These are phyloP conservation scores for Talaromyces sp. DNA, from an alignment of 2,329 filamentous ascomycete species.

Conservation along the genomic window DNA sequence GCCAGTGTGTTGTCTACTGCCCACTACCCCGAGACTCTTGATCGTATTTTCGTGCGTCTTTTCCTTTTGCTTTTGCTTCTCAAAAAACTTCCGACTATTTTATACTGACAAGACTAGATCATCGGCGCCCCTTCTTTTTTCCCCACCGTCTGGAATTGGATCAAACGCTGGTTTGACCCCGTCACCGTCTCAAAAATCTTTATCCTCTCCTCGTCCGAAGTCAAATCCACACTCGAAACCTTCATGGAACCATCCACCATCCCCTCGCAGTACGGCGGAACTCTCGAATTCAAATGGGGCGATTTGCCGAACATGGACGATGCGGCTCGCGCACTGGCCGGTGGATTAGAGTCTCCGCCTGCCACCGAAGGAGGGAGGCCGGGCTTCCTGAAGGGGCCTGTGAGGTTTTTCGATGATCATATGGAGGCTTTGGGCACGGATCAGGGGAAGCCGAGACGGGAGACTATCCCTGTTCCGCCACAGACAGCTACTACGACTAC, in stretches of 20 bases:
- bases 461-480: slow-evolving; percentile 25
- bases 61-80: background rate
- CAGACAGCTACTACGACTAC: background rate
- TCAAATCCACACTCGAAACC: slow-evolving; percentile 68
- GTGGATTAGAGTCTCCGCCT: slow-evolving; percentile 29
- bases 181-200: slow-evolving; percentile 96
- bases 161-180: slow-evolving; percentile 93
- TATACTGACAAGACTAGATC: slow-evolving; percentile 49
- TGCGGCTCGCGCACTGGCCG: slow-evolving; percentile 33
- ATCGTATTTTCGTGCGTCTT: slow-evolving; percentile 63
- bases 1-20: slow-evolving; percentile 83
- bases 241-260: slow-evolving; percentile 83
- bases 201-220: slow-evolving; percentile 70
- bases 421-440: slow-evolving; percentile 35
- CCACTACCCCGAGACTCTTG: slow-evolving; percentile 91
- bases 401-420: slow-evolving; percentile 33
- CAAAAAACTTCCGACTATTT: background rate
- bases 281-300: slow-evolving; percentile 78
- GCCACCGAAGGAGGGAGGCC: slow-evolving; percentile 27
- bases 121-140: slow-evolving; percentile 90
- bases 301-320: slow-evolving; percentile 69
- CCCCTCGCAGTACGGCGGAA: slow-evolving; percentile 83
- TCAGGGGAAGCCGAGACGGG: slow-evolving; percentile 31
- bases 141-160: slow-evolving; percentile 85
- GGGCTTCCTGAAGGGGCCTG: slow-evolving; percentile 33